phyloP scores from a whole-genome alignment of 768 basidiomycete species.

The Suillus brevipes region DNA sequence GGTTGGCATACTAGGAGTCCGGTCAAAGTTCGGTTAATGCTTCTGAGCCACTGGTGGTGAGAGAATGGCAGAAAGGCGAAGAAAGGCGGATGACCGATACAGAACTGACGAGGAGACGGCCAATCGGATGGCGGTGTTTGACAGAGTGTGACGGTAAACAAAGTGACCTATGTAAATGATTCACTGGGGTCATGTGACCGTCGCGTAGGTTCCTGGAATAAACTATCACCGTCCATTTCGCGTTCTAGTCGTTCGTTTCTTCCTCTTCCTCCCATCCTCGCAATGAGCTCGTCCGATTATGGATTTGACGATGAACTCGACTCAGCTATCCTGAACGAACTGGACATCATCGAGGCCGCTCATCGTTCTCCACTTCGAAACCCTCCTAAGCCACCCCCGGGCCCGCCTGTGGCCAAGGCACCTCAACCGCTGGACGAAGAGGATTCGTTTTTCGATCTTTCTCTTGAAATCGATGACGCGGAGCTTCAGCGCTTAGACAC shows the following conservation, averaged over 20 bases:
- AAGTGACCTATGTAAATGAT: not conserved
- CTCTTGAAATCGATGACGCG: constrained; percentile 56
- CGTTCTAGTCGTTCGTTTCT: not conserved
- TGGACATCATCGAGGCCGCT: constrained; percentile 73
- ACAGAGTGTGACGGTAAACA: too few relatives aligned
- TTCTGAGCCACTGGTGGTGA: too few relatives aligned
- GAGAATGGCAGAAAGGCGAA: too few relatives aligned
- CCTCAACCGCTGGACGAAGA: constrained; percentile 31
- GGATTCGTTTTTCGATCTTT: constrained; percentile 51
- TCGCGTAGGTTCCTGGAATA: not conserved
- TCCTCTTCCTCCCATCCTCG: constrained; percentile 1
- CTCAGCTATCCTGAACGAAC: constrained; percentile 55
- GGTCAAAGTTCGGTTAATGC: too few relatives aligned
- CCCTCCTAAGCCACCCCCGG: constrained; percentile 20
- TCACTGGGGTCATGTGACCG: constrained; percentile 1
- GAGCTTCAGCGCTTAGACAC: constrained; percentile 57
- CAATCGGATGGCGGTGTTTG: too few relatives aligned
- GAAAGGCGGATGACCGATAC: too few relatives aligned
- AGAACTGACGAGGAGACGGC: too few relatives aligned
- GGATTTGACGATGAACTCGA: constrained; percentile 72
- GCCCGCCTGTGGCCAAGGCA: constrained; percentile 1
- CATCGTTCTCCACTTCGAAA: constrained; percentile 31
- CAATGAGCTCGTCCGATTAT: constrained; percentile 72
- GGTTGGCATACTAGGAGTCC: too few relatives aligned
- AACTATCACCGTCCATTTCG: not conserved